These are phyloP conservation scores for Lobosporangium transversale DNA, from an alignment of 192 early-diverging fungal genomes.

Conservation along the genomic window DNA sequence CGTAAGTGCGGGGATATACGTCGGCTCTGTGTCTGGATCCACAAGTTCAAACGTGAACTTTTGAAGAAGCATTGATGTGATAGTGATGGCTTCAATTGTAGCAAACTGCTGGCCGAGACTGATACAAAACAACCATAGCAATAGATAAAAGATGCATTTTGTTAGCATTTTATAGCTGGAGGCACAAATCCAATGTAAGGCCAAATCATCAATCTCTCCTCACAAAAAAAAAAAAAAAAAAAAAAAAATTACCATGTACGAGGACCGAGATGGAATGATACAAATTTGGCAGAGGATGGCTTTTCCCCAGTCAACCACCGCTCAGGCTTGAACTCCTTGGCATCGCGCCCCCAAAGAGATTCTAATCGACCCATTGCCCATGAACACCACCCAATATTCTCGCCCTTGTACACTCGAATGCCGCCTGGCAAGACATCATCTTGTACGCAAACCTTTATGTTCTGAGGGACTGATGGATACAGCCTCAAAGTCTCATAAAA, in stretches of 20 bases:
- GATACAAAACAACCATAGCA: no score
- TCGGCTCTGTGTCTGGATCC: conserved; percentile 23
- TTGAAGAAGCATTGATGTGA: conserved; percentile 30
- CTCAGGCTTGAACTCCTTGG: conserved; percentile 68
- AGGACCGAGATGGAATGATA: conserved; percentile 68
- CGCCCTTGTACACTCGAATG: conserved; percentile 60
- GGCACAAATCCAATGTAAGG: no score
- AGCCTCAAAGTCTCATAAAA: conserved; percentile 70
- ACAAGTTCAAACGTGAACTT: conserved; percentile 52
- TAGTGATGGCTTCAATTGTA: conserved; percentile 46
- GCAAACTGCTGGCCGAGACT: conserved; percentile 57
- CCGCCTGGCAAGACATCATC: conserved; percentile 73
- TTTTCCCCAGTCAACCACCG: conserved; percentile 63
- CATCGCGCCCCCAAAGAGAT: conserved; percentile 70
- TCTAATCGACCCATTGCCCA: conserved; percentile 64
- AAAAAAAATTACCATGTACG: conserved; percentile 36
- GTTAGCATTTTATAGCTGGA: no score
- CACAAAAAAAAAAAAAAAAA: background rate
- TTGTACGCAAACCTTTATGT: conserved; percentile 61
- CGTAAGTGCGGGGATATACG: conserved; percentile 23
- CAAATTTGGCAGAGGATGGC: conserved; percentile 54
- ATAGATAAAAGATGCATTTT: no score
- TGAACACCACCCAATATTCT: conserved; percentile 53
- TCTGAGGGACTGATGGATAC: conserved; percentile 69
- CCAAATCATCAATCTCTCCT: no score